Base-by-base conservation (phyloP, 2,329 filamentous ascomycete species). In the Penicillium sp. region DNA sequence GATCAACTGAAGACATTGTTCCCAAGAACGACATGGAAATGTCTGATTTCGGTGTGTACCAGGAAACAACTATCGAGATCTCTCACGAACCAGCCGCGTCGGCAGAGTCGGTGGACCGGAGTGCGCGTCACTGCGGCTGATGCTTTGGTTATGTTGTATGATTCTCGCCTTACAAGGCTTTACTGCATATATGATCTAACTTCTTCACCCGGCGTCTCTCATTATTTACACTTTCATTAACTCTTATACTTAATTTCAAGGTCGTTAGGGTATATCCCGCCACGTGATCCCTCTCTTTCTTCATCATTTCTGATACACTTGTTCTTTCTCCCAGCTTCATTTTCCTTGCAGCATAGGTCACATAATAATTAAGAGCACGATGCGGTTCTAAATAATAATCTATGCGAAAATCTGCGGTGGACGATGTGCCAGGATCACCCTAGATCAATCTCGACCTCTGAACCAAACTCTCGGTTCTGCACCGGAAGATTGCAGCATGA, bases 1-100 rank as follows among this genome's bases (percentile, higher is more conserved):
- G 73, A 27, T 78, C 74, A 16, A 74, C 74, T 4, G 75, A 76
- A 13, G 72, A 72, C 33, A 73, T 79, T 50, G 72, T 71, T 5
- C 60, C 57, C 6, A 67, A 67, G 51, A 60, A 64, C 14, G 63
- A 64, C 22, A 55, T 66, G 46, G 71, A 71, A 56, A 56, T 69
- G 53, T 52, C 47, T 6, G 58, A 66, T n/a, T 58, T 72, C 6
- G 64, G 65, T n/a, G 73, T 75, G 38, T 72, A 74, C 50, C 69
- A 73, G 50, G 61, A 76, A 55, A 75, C 71, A 9, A 75, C 72
- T 6, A 72, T 76, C 48, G 71, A 74, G 56, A 70, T 74, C 38
- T 69, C 66, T 6, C 68, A 69, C 48, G 69, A 73, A 54, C 64
- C 63, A 16, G 64, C 58, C 28, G 44, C 45, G 7, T 31, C 51